Conservation (phyloP, 768 basidiomycete genomes). For the Chlorophyllum brunneum region DNA sequence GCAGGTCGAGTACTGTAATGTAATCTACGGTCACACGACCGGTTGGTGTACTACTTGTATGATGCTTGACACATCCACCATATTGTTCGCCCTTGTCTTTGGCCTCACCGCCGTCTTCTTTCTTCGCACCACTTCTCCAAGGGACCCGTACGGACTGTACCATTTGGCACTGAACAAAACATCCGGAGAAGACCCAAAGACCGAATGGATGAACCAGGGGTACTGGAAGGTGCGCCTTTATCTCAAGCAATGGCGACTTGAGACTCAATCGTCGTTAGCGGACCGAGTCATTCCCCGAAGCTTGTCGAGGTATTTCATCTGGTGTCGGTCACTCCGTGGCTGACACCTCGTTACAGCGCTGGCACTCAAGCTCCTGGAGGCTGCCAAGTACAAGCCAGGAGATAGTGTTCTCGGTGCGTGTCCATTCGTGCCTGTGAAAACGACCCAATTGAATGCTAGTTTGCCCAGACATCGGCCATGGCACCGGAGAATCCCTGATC, state of each 20-base stretch:
- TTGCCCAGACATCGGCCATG: conserved; percentile 59
- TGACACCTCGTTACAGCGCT: conserved; percentile 28
- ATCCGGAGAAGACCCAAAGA: conserved; percentile 39
- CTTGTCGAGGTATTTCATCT: conserved; percentile 48
- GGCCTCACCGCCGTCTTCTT: neutral
- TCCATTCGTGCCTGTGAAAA: neutral
- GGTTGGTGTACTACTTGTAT: too few relatives aligned
- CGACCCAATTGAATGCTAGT: neutral
- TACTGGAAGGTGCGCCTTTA: conserved; percentile 53
- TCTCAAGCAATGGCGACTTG: neutral
- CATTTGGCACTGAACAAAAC: conserved; percentile 49
- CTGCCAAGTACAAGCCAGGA: conserved; percentile 34
- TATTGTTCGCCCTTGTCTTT: neutral
- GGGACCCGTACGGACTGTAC: conserved; percentile 46
- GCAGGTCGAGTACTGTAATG: too few relatives aligned
- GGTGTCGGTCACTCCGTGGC: neutral
- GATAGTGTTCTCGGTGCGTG: conserved; percentile 51
- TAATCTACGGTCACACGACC: too few relatives aligned
- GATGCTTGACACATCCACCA: neutral
- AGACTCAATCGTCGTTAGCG: conserved; percentile 26
- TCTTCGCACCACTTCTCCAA: neutral
- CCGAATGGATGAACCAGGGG: conserved; percentile 74
- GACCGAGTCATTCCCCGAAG: conserved; percentile 47
- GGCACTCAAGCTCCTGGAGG: conserved; percentile 45
- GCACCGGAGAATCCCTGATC: conserved; percentile 63